A percentile compares a stretch with the other conserved stretches of the same genome.
These are phyloP conservation scores for Spencermartinsiella ligniputridi DNA, from an alignment of 1,139 yeast species.

Conservation along the genomic window DNA sequence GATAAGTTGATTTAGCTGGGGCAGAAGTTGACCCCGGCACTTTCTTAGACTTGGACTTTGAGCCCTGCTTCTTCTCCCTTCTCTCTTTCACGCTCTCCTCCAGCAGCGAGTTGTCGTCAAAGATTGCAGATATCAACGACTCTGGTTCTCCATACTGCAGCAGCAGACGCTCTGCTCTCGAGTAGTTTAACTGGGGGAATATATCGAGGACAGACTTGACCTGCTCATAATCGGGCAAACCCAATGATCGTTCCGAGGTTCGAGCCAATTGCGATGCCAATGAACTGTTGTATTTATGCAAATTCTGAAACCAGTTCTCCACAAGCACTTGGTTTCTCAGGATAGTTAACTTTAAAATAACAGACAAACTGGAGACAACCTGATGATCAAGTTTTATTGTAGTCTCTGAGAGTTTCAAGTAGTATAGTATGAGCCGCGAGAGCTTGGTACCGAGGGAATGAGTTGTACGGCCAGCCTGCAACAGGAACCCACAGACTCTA, in stretches of 20 bases:
- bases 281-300: constrained; percentile 13
- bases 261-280: constrained; percentile 8
- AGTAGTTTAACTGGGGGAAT: constrained; percentile 24
- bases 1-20: constrained; percentile 28
- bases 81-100: neutral
- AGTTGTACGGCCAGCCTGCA: constrained; percentile 9
- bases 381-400: constrained; percentile 1
- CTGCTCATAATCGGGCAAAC: constrained; percentile 8
- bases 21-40: constrained; percentile 30
- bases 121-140: constrained; percentile 49
- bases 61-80: neutral
- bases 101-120: constrained; percentile 49
- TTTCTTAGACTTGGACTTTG: neutral
- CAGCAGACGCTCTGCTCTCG: constrained; percentile 28
- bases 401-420: constrained; percentile 7
- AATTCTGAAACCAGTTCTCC: constrained; percentile 15
- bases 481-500: constrained; percentile 17
- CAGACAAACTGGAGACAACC: constrained; percentile 8
- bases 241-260: constrained; percentile 9
- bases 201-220: constrained; percentile 23
- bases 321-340: constrained; percentile 12
- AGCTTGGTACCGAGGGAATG: constrained; percentile 18
- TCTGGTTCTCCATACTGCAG: constrained; percentile 54
- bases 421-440: constrained; percentile 17
- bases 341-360: constrained; percentile 13